These are phyloP conservation scores for Trametes polyzona DNA, from an alignment of 1,284 basidiomycete species.

Conservation along the genomic window DNA sequence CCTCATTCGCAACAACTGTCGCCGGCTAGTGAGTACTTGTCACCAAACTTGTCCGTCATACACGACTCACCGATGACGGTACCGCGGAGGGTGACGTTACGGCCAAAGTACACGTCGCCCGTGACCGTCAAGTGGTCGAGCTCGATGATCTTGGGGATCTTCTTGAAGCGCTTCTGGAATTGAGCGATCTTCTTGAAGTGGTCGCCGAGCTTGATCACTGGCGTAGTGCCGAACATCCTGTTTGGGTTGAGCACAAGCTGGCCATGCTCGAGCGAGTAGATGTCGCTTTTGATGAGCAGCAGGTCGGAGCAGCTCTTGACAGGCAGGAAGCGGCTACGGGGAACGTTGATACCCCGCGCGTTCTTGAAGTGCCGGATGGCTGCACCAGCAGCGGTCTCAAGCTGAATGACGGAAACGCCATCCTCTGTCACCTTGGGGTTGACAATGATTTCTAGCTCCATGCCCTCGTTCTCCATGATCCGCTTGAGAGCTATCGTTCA, in stretches of 20 bases:
- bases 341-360: conserved; percentile 97
- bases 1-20: conserved; percentile 82
- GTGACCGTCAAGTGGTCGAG: conserved; percentile 97
- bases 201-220: conserved; percentile 97
- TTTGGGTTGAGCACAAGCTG: conserved; percentile 90
- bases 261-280: conserved; percentile 95
- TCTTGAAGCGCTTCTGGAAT: conserved; percentile 98
- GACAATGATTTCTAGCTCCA: conserved; percentile 94
- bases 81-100: conserved; percentile 87
- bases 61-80: conserved; percentile 88
- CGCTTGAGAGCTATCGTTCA: conserved; percentile 80
- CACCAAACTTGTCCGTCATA: no score
- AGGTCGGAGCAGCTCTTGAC: conserved; percentile 93
- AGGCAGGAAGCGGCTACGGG: conserved; percentile 96
- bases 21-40: no score
- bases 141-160: conserved; percentile 92
- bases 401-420: conserved; percentile 82
- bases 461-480: conserved; percentile 88
- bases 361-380: conserved; percentile 98
- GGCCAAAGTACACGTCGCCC: conserved; percentile 95
- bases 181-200: conserved; percentile 94
- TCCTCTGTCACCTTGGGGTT: conserved; percentile 93
- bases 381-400: conserved; percentile 97
- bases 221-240: conserved; percentile 92
- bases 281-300: conserved; percentile 95